A percentile compares a stretch with the other conserved stretches of the same genome.
Conservation (phyloP, 768 basidiomycete species). For the Kwoniella sp. region DNA sequence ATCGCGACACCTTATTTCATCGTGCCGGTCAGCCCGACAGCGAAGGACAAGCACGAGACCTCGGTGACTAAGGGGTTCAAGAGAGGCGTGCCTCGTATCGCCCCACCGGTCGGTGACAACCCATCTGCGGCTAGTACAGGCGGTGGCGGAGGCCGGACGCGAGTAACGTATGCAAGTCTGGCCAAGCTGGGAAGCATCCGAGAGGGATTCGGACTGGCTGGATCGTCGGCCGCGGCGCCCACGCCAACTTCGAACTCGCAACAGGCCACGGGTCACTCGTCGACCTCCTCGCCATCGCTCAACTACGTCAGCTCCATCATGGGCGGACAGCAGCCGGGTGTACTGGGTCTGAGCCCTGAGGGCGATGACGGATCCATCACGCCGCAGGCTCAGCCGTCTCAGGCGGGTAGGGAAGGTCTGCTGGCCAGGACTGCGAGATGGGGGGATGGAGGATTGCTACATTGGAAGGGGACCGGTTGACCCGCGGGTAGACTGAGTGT, state of each 20-base stretch:
- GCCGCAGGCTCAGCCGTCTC: not conserved
- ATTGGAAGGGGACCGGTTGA: slow-evolving; percentile 15
- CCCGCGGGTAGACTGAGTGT: no score
- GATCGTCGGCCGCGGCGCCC: not conserved
- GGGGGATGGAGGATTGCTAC: slow-evolving; percentile 19
- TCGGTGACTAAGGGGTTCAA: slow-evolving; percentile 8
- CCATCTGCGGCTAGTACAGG: not conserved
- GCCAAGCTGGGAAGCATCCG: slow-evolving; percentile 16
- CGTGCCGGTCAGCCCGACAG: not conserved
- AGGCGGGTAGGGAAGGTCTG: slow-evolving; percentile 9
- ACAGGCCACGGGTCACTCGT: not conserved
- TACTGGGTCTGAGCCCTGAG: slow-evolving; percentile 10
- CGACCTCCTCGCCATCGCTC: not conserved
- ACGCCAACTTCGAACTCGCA: not conserved
- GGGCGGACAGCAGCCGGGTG: not conserved
- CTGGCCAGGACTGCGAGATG: slow-evolving; percentile 15
- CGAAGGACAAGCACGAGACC: not conserved
- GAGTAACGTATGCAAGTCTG: slow-evolving; percentile 16
- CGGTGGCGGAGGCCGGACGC: slow-evolving; percentile 1
- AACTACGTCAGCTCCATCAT: no score
- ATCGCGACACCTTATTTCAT: slow-evolving; percentile 14
- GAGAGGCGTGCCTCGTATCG: slow-evolving; percentile 5
- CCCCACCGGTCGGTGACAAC: no score
- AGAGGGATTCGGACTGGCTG: slow-evolving; percentile 7
- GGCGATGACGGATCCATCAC: slow-evolving; percentile 1